Percentiles rank a stretch among this genome's conserved stretches.
Conservation (phyloP, 805 yeast genomes). For the Novakomyces olei region DNA sequence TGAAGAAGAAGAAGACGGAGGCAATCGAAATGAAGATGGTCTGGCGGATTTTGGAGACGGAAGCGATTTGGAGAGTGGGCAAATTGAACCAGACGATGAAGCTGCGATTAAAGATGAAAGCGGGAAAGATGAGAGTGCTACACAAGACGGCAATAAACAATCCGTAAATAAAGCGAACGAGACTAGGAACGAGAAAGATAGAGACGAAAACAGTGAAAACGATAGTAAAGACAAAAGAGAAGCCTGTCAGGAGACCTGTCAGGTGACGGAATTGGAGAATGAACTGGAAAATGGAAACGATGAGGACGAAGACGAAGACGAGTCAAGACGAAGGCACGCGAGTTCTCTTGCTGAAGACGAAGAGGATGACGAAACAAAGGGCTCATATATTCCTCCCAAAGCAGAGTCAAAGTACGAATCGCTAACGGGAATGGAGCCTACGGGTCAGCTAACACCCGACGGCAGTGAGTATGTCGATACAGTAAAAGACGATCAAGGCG, state of each 20-base stretch:
- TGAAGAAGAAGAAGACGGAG: too few species aligned
- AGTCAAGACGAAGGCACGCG: neutral
- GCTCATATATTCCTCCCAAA: slow-evolving; percentile 4
- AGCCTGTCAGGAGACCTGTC: too few species aligned
- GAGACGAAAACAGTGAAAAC: slow-evolving; percentile 6
- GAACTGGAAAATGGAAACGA: slow-evolving; percentile 5
- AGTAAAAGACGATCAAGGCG: neutral
- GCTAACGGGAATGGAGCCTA: slow-evolving; percentile 4
- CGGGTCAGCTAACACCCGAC: neutral
- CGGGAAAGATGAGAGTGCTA: neutral
- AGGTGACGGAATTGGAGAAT: too few species aligned
- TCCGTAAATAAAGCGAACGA: neutral
- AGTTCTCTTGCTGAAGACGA: slow-evolving; percentile 4
- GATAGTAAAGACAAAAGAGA: slow-evolving; percentile 5
- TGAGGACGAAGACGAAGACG: slow-evolving; percentile 7
- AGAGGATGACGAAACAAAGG: slow-evolving; percentile 1
- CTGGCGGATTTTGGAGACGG: neutral
- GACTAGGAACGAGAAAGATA: neutral
- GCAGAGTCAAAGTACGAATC: slow-evolving; percentile 3
- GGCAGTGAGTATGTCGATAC: neutral
- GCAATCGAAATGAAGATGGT: neutral
- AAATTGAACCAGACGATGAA: slow-evolving; percentile 3
- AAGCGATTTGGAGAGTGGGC: neutral
- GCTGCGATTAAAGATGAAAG: slow-evolving; percentile 4
- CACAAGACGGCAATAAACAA: neutral